Evolutionary conservation across 2,329 filamentous ascomycete species (phyloP).

Genomic region (Colletotrichum tanaceti): DNA sequence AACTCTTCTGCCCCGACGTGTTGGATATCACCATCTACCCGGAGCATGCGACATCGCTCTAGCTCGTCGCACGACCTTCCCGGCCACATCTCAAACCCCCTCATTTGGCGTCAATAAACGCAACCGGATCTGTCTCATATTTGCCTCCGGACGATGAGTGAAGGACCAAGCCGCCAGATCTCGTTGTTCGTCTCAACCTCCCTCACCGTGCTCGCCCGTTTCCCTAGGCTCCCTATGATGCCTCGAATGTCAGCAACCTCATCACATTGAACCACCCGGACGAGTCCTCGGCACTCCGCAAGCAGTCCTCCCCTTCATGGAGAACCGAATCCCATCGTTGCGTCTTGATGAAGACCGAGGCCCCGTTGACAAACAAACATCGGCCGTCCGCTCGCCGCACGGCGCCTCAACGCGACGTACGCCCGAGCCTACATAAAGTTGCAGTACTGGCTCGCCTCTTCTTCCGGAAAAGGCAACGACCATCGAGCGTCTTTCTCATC

Average conservation of each 20-base stretch:
- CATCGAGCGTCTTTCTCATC: background rate
- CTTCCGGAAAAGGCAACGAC: constrained; percentile 12
- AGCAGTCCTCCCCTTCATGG: background rate
- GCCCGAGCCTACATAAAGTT: constrained; percentile 12
- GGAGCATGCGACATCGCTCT: constrained; percentile 13
- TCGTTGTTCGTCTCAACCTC: constrained; percentile 25
- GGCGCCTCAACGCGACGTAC: background rate
- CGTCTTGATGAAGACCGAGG: constrained; percentile 3
- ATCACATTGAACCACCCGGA: constrained; percentile 11
- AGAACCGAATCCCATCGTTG: constrained; percentile 1
- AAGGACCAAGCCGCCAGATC: constrained; percentile 1
- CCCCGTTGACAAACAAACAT: constrained; percentile 1
- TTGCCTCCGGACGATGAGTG: background rate
- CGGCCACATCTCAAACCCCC: background rate
- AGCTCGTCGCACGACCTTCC: constrained; percentile 14
- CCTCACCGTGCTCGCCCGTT: background rate
- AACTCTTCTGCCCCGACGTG: constrained; percentile 6
- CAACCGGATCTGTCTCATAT: constrained; percentile 18
- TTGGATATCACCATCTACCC: constrained; percentile 11
- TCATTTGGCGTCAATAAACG: constrained; percentile 7
- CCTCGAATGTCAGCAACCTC: background rate
- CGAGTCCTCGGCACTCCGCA: background rate
- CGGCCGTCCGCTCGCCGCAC: background rate
- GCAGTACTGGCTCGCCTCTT: constrained; percentile 4
- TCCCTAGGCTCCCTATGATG: background rate